A percentile compares a stretch with the other conserved stretches of the same genome.
phyloP scores from a whole-genome alignment of 495 filamentous ascomycete genomes.

The Apiosordaria backusii region DNA sequence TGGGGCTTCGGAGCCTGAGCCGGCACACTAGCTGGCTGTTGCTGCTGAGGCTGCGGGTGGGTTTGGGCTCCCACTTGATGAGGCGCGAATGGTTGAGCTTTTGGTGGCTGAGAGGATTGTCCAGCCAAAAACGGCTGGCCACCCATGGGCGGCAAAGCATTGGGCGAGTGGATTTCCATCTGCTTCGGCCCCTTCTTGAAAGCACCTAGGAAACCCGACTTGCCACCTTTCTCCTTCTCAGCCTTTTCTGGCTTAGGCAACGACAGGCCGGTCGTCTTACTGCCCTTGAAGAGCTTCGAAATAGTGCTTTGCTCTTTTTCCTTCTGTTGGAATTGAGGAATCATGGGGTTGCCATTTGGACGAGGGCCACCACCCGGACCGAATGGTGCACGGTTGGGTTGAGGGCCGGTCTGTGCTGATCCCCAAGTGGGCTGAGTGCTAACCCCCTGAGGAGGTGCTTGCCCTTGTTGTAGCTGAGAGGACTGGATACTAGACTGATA shows the following conservation, averaged over 20 bases:
- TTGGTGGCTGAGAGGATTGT: background rate
- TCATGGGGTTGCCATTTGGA: conserved; percentile 15
- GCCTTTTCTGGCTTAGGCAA: conserved; percentile 15
- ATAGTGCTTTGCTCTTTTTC: conserved; percentile 34
- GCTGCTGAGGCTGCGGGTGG: conserved; percentile 7
- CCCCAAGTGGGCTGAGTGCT: conserved; percentile 8
- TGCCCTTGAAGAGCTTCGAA: conserved; percentile 33
- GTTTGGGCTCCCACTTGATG: background rate
- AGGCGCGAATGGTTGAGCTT: background rate
- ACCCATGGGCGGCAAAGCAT: background rate
- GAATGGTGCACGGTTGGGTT: conserved; percentile 13
- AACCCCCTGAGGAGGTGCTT: conserved; percentile 1
- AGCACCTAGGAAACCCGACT: conserved; percentile 30
- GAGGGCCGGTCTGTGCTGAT: conserved; percentile 8
- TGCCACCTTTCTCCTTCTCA: conserved; percentile 28
- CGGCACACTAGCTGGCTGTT: conserved; percentile 5
- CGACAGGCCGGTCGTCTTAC: conserved; percentile 11
- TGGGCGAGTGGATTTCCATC: conserved; percentile 8
- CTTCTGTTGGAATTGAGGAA: conserved; percentile 11
- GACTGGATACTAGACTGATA: conserved; percentile 12
- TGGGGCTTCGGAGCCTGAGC: conserved; percentile 1
- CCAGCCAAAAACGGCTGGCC: conserved; percentile 7
- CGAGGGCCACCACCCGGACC: conserved; percentile 7
- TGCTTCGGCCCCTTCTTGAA: conserved; percentile 31
- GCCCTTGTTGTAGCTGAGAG: conserved; percentile 4